Percentiles rank a stretch among this genome's conserved stretches.
Evolutionary conservation across 2,329 filamentous ascomycete species (phyloP).

Genomic region (Dothiorella sarmentorum): DNA sequence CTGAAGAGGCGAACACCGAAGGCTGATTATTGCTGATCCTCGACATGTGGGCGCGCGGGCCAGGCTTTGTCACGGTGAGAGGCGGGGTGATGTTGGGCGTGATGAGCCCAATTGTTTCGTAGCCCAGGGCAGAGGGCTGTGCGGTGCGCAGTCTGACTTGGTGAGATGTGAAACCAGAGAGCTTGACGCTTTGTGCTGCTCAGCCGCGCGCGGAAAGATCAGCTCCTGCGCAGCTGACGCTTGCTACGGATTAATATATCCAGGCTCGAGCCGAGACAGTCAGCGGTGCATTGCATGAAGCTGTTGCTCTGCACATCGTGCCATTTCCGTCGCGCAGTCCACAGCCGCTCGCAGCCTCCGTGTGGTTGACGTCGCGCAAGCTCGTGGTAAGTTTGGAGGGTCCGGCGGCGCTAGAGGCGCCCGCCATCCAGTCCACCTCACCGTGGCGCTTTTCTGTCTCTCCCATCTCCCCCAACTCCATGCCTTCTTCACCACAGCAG

Average conservation of each 20-base stretch:
- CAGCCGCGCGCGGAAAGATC: slow-evolving; percentile 13
- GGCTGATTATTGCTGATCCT: neutral
- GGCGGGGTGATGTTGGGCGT: neutral
- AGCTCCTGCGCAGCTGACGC: slow-evolving; percentile 12
- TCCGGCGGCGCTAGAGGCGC: neutral
- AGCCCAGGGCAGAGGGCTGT: neutral
- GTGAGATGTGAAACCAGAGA: slow-evolving; percentile 4
- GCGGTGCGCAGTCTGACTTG: slow-evolving; percentile 1
- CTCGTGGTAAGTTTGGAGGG: slow-evolving; percentile 1
- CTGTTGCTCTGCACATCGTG: neutral
- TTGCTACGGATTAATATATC: slow-evolving; percentile 15
- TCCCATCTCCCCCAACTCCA: neutral
- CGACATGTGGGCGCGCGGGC: neutral
- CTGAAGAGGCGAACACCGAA: neutral
- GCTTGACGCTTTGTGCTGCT: slow-evolving; percentile 16
- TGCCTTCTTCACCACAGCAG: neutral
- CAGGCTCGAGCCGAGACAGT: slow-evolving; percentile 2
- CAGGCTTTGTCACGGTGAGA: neutral
- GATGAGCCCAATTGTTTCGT: neutral
- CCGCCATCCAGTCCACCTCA: neutral
- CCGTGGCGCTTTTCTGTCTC: slow-evolving; percentile 3
- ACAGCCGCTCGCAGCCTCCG: neutral
- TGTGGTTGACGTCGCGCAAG: neutral
- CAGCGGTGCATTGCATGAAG: neutral
- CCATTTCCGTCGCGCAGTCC: slow-evolving; percentile 7